Evolutionary conservation across 805 yeast genomes (phyloP).

Genomic region (Torulaspora delbrueckii): DNA sequence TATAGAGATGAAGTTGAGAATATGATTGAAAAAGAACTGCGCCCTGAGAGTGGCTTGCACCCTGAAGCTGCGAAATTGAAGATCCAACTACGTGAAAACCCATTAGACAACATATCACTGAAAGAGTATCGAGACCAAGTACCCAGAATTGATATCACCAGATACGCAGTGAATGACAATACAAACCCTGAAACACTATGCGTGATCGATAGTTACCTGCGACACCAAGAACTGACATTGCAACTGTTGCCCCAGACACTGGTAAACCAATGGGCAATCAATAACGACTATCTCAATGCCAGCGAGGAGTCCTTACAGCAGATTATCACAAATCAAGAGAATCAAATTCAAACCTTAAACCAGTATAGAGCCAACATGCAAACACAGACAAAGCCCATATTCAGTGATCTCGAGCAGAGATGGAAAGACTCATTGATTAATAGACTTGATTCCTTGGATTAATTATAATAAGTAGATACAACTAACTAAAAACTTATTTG

Average conservation of each 20-base stretch:
- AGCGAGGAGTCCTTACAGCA: slow-evolving; percentile 29
- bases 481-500: slow-evolving; percentile 44
- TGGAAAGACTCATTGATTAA: slow-evolving; percentile 49
- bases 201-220: slow-evolving; percentile 27
- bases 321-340: slow-evolving; percentile 38
- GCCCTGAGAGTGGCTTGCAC: slow-evolving; percentile 27
- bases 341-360: slow-evolving; percentile 42
- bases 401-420: slow-evolving; percentile 42
- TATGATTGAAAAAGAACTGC: slow-evolving; percentile 19
- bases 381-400: slow-evolving; percentile 40
- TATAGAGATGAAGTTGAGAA: slow-evolving; percentile 9
- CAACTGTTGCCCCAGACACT: slow-evolving; percentile 34
- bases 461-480: slow-evolving; percentile 6
- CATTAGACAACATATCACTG: slow-evolving; percentile 11
- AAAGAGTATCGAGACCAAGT: slow-evolving; percentile 7
- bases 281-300: slow-evolving; percentile 34
- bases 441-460: slow-evolving; percentile 8
- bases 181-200: slow-evolving; percentile 20
- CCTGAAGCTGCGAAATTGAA: slow-evolving; percentile 13
- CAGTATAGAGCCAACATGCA: slow-evolving; percentile 42
- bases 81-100: slow-evolving; percentile 2
- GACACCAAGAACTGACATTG: slow-evolving; percentile 38
- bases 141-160: slow-evolving; percentile 32
- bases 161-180: slow-evolving; percentile 25
- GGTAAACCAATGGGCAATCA: slow-evolving; percentile 37